Conservation (phyloP, 148 eudicot species). For the Beta vulgaris region DNA sequence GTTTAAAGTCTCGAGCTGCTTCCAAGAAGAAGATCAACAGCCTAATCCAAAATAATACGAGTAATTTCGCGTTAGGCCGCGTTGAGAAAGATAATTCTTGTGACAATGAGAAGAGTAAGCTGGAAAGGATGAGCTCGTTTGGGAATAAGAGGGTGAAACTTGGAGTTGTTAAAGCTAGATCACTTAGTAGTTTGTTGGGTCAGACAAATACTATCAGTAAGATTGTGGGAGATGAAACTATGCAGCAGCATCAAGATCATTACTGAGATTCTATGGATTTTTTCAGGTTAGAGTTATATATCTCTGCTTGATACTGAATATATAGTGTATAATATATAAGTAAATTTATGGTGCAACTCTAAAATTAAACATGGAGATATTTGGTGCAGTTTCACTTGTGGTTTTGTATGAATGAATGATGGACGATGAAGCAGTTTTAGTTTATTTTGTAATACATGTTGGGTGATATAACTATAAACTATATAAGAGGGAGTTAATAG, state of each 20-base stretch:
- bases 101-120: not conserved
- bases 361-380: not conserved
- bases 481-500: conserved; percentile 5
- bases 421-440: no score
- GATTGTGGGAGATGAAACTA: conserved; percentile 3
- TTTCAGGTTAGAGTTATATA: not conserved
- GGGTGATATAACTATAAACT: no score
- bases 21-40: not conserved
- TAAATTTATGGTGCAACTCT: not conserved
- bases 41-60: no score
- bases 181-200: conserved; percentile 65
- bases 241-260: not conserved
- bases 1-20: not conserved
- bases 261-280: not conserved
- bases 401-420: no score
- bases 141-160: conserved; percentile 40
- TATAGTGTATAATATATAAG: no score
- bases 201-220: conserved; percentile 24
- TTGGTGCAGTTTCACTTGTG: no score
- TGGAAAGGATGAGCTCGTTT: not conserved
- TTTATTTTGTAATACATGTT: no score
- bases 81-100: not conserved
- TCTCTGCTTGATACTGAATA: not conserved
- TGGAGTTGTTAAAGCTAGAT: conserved; percentile 71
- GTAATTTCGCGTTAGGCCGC: not conserved